These are phyloP conservation scores for Cercospora zeina DNA, from an alignment of 2,329 filamentous ascomycete species.

Conservation along the genomic window DNA sequence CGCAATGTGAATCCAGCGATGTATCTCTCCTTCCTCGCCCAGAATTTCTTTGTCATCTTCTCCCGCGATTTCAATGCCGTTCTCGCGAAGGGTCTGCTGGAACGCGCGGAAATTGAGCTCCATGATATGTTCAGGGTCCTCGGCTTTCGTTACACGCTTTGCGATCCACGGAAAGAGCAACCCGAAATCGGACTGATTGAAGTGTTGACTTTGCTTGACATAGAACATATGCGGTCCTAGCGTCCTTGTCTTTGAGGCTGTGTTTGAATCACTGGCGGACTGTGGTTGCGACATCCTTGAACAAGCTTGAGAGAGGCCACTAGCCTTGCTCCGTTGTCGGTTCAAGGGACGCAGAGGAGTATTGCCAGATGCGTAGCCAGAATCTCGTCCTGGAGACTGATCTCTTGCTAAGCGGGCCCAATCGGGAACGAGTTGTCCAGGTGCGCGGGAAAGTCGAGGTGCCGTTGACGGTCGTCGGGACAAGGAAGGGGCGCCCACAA, in stretches of 20 bases:
- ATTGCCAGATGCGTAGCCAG: slow-evolving; percentile 37
- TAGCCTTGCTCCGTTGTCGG: slow-evolving; percentile 32
- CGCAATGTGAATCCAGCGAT: slow-evolving; percentile 34
- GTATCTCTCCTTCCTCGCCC: slow-evolving; percentile 28
- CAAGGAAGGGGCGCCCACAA: slow-evolving; percentile 50
- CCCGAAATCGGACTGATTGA: slow-evolving; percentile 82
- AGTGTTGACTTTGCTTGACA: slow-evolving; percentile 70
- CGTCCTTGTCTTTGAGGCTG: slow-evolving; percentile 17
- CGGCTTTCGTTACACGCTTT: slow-evolving; percentile 52
- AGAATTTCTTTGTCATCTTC: slow-evolving; percentile 45
- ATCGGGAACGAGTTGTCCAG: slow-evolving; percentile 34
- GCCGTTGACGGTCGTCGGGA: slow-evolving; percentile 35
- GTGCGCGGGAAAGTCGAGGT: slow-evolving; percentile 34
- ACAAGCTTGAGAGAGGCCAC: slow-evolving; percentile 27
- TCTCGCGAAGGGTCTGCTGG: slow-evolving; percentile 65
- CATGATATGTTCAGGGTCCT: slow-evolving; percentile 77
- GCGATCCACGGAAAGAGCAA: slow-evolving; percentile 72
- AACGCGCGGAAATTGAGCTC: slow-evolving; percentile 79
- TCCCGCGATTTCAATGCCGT: slow-evolving; percentile 46
- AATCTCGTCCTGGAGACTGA: slow-evolving; percentile 37
- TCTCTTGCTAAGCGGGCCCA: slow-evolving; percentile 35
- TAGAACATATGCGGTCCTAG: slow-evolving; percentile 69
- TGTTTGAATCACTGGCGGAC: slow-evolving; percentile 5
- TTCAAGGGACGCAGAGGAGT: slow-evolving; percentile 27
- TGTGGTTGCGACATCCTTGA: slow-evolving; percentile 16